Base-by-base conservation (phyloP, 257 asterid species). In the Solanum lignicaule region DNA sequence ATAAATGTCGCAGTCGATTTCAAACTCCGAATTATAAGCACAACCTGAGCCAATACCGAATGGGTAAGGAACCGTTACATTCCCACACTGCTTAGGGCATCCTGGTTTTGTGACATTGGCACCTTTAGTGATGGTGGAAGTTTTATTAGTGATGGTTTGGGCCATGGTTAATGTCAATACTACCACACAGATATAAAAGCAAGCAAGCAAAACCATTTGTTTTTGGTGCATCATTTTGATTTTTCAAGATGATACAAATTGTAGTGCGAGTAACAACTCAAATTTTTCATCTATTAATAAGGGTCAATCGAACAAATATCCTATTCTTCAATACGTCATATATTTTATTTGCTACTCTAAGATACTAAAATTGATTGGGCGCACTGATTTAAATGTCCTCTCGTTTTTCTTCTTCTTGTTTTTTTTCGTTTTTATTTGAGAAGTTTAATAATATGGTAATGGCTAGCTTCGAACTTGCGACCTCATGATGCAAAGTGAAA, bases 31-130 rank as follows among this genome's bases (percentile, higher is more conserved):
- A 87, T 48, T 14, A 1, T 90, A 3, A 1, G 94, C 90, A 66
- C 96, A 93, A n/a, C 86, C 86, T 5, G 94, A 29, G 68, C 92
- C 94, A 23, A 91, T 43, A 69, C 93, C 93, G 68, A 94, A 93
- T 2, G 94, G 94, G 36, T 87, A 91, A 3, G 93, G 94, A 15
- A 94, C 90, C 5, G 94, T 89, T 7, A 92, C 0, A 87, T 89
- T 90, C 2, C 96, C 95, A 9, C 96, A 94, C 86, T 87, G 60
- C 85, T 62, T 62, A n/a, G 14, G 7, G 31, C 71, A 23, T n/a
- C 31, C 71, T n/a, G 31, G 71, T n/a, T 62, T 62, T 62, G 71
- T 62, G 10, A 62, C 27, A n/a, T 20, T 62, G 14, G 25, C 16
- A 62, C 71, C 71, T 62, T 62, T 9, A 62, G 31, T 3, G 71